Evolutionary conservation across 2,329 filamentous ascomycete genomes (phyloP), one percentile per base, ranked within the genome.

Genomic region (Alternaria sp.): DNA sequence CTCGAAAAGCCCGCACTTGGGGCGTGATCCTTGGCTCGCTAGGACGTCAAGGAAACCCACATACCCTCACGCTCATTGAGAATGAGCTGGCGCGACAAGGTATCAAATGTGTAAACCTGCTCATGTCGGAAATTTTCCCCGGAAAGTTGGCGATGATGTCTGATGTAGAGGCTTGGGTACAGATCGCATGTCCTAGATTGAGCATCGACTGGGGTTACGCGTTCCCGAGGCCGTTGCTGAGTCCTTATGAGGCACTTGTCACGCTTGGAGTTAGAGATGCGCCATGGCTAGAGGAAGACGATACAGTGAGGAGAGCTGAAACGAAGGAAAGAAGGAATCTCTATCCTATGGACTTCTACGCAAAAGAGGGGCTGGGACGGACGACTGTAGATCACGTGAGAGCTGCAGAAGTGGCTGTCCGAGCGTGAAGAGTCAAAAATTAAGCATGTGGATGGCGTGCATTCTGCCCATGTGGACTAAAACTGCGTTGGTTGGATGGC

Each of bases 201-300:
- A 98, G 94, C 77, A 99, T 99, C 67, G 95, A 99, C 79, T 99
- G 95, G 95, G 95, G 95, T 0, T 98, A 98, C 80, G 95, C 95
- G 0, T 99, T 99, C 74, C 86, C 92, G 1, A 81, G 91, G 45
- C 95, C 95, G 46, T 77, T 99, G 58, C 78, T 99, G 73, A 98
- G 94, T 51, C 94, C 95, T 2, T 97, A 99, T 69, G 95, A 99
- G 80, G 95, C 95, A 6, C 84, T 98, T 58, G 89, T 99, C 33
- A 91, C 92, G n/a, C 79, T 99, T 46, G 93, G 90, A 3, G 88
- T 88, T 61, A 86, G 85, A 64, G 85, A 95, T 66, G 90, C 90
- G 46, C 70, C 71, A 2, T 83, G 81, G 81, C 54, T 96, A 88
- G 91, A 88, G 83, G 14, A 83, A 56, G 65, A 64, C 37, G 68